Conservation (phyloP, 345 rosid species). For the Eucalyptus tenuipes region DNA sequence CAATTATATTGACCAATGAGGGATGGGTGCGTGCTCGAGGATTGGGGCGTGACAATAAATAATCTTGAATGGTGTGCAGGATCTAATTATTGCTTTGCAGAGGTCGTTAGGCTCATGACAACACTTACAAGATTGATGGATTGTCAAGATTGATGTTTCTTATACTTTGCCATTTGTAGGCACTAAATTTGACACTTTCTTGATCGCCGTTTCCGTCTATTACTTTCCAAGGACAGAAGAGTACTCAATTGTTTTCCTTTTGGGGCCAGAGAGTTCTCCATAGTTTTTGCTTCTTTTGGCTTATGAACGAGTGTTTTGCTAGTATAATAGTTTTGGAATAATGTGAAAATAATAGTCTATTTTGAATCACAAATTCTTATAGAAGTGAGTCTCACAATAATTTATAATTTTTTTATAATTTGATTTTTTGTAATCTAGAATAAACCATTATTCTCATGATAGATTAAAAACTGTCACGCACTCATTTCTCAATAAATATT, state of each 20-base stretch:
- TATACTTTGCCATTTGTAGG: not conserved
- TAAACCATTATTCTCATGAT: too few relatives aligned
- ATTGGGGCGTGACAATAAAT: too few relatives aligned
- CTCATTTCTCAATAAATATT: not conserved
- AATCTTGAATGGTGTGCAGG: not conserved
- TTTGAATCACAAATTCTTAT: too few relatives aligned
- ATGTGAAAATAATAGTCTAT: too few relatives aligned
- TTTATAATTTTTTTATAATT: too few relatives aligned
- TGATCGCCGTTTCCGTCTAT: not conserved
- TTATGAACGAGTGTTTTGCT: too few relatives aligned
- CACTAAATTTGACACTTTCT: not conserved
- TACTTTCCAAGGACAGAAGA: not conserved
- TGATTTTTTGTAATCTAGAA: too few relatives aligned
- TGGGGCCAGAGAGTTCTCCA: too few relatives aligned
- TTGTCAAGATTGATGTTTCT: not conserved
- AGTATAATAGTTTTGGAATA: too few relatives aligned
- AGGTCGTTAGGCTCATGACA: not conserved
- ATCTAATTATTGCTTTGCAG: not conserved
- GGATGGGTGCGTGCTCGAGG: too few relatives aligned
- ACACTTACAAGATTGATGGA: not conserved
- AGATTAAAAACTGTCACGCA: accelerated
- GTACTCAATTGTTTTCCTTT: not conserved
- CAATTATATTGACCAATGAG: too few relatives aligned
- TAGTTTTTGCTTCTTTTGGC: too few relatives aligned
- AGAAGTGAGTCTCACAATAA: accelerated